Base-by-base conservation (phyloP, 352 stramenopile species). In the Pythium brachiatum region DNA sequence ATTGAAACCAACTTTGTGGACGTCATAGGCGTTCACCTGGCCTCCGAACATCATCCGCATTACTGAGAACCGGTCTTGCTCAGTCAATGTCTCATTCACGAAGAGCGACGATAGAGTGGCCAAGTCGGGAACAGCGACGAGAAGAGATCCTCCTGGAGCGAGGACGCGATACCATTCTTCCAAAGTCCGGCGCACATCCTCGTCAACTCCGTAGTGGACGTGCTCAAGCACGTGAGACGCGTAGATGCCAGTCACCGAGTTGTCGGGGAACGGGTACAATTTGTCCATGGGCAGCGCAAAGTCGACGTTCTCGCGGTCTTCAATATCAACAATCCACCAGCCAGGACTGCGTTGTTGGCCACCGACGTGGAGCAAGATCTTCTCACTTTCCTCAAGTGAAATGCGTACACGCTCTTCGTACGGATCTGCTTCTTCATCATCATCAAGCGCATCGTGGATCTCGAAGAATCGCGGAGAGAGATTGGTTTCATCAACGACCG, bases 1-100 rank as follows among this genome's bases (percentile, higher is more conserved):
- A 44, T 88, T 79, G 64, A 92, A 93, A 20, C 86, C 81, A 13
- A 89, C 81, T 51, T 89, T 87, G 78, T 95, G 86, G 39, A 90
- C 68, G 66, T 95, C 86, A 66, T 78, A 83, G 4, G 62, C 59
- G 57, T 92, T 79, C 9, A 69, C 60, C 64, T 95, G 86, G 16
- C 74, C 84, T 15, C 82, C 83, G 51, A 79, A 89, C n/a, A 95
- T 78, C 69, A 95, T 74, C 1, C 64, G 77, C 79, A 89, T 92
- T 64, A 95, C 72, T 38, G 71, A 78, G 51, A 79, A 74, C 15
- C 72, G 78, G 31, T 93, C 69, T 29, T 86, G 34, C 15, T 87
- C 63, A 0, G 67, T 81, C 7, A 85, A 73, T 12, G 72, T 79
- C 23, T 76, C 70, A 57, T 88, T 78, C 15, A 77, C 47, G 46